Base-by-base conservation (phyloP, 148 eudicot genomes). In the Oxyria digyna region DNA sequence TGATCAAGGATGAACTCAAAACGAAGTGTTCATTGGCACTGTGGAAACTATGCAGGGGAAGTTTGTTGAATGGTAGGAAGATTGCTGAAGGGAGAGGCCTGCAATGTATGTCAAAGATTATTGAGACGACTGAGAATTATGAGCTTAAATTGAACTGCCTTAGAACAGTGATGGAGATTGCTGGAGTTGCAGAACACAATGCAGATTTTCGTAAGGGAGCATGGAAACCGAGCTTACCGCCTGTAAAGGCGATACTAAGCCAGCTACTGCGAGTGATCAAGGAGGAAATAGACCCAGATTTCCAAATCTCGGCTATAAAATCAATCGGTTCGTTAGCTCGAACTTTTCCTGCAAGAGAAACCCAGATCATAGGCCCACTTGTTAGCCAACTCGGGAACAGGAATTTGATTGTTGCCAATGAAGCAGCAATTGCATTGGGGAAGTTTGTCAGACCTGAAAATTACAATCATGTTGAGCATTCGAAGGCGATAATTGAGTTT, bases 51-150 rank as follows among this genome's bases (percentile, higher is more conserved):
- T 81, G 87, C 23, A 72, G 71, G 35, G 85, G 76, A 41, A 87
- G 86, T 77, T 71, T 87, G 79, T 65, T 75, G 43, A 87, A 84
- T 43, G 85, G 96, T 73, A 78, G 81, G 70, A 90, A 90, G 78
- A 84, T 90, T 69, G 85, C 90, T 1, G 93, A 90, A 67, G 85
- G 93, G 0, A 90, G 84, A 69, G 88, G 93, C n/a, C 55, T 90
- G 76, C 79, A 84, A 50, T 83, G 86, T 67, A 69, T 90, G 80
- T 85, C 91, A 9, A 90, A 87, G 72, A 76, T 85, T 8, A 82
- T 90, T 63, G 91, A 87, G 77, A 81, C 75, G 77, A 81, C 75
- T 15, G 93, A 84, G 77, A 67, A 40, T 23, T 87, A 85, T 72
- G 87, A 84, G 6, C 74, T 90, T 81, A 78, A 75, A 74, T 64